These are phyloP conservation scores for Colletotrichum costaricense DNA, from an alignment of 2,329 filamentous ascomycete species.

Conservation along the genomic window DNA sequence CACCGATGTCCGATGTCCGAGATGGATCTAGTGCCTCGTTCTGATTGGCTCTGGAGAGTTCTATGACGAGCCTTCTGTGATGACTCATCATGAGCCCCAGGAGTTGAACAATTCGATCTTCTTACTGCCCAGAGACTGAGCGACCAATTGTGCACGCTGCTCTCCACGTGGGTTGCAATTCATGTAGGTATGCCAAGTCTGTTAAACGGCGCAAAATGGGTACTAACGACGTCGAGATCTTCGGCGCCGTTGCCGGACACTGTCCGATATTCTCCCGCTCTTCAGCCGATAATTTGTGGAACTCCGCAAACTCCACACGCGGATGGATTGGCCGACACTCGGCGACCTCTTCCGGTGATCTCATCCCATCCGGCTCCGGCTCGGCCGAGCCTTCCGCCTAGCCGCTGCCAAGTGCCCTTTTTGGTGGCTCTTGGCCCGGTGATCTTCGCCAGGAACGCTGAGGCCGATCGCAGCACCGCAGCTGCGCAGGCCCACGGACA, in stretches of 20 bases:
- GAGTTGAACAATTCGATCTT: neutral
- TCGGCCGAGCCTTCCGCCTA: neutral
- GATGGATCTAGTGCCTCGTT: neutral
- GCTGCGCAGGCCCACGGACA: neutral
- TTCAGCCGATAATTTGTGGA: constrained; percentile 19
- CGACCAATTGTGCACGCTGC: neutral
- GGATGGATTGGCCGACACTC: constrained; percentile 15
- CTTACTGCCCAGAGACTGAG: neutral
- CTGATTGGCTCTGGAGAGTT: neutral
- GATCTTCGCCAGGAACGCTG: neutral
- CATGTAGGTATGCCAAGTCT: constrained; percentile 8
- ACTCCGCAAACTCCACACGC: neutral
- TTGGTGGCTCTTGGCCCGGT: neutral
- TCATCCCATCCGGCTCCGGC: constrained; percentile 2
- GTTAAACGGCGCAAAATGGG: neutral
- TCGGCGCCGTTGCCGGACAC: neutral
- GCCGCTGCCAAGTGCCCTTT: neutral
- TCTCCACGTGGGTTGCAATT: neutral
- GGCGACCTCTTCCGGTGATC: neutral
- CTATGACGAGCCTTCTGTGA: constrained; percentile 18
- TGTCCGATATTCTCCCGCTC: constrained; percentile 16
- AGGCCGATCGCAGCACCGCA: neutral
- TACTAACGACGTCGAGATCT: neutral
- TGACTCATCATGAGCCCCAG: neutral
- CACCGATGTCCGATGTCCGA: constrained; percentile 41